These are phyloP conservation scores for Lentinus tigrinus DNA, from an alignment of 768 basidiomycete species.

Conservation along the genomic window DNA sequence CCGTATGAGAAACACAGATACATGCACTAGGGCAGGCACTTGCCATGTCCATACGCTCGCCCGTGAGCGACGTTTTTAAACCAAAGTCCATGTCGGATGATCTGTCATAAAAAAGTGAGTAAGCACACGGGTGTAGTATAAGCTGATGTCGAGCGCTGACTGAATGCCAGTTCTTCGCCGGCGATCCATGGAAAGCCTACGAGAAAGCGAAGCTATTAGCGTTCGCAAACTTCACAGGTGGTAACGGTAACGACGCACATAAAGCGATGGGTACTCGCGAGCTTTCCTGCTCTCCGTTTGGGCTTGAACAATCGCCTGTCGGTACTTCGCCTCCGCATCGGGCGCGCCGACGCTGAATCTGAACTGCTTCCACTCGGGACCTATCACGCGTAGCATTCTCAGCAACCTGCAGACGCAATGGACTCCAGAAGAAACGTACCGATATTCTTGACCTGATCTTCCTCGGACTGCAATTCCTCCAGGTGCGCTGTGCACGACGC, in stretches of 20 bases:
- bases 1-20: background rate
- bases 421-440: too few species aligned
- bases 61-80: constrained; percentile 55
- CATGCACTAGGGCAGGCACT: constrained; percentile 5
- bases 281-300: constrained; percentile 40
- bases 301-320: constrained; percentile 42
- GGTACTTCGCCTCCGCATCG: constrained; percentile 68
- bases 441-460: constrained; percentile 54
- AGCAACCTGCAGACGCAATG: too few species aligned
- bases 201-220: background rate
- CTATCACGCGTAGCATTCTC: constrained; percentile 28
- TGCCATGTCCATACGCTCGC: constrained; percentile 63
- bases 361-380: constrained; percentile 57
- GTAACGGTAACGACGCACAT: constrained; percentile 20
- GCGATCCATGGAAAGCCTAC: constrained; percentile 70
- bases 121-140: background rate
- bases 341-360: constrained; percentile 71
- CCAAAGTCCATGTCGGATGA: constrained; percentile 73
- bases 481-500: constrained; percentile 73
- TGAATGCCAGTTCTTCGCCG: constrained; percentile 68
- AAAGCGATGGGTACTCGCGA: constrained; percentile 38
- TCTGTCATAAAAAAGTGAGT: constrained; percentile 35
- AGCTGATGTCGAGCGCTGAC: constrained; percentile 33
- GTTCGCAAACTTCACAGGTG: background rate
- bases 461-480: constrained; percentile 55